These are phyloP conservation scores for Domatiomyces globalis DNA, from an alignment of 2,329 filamentous ascomycete species.

Conservation along the genomic window DNA sequence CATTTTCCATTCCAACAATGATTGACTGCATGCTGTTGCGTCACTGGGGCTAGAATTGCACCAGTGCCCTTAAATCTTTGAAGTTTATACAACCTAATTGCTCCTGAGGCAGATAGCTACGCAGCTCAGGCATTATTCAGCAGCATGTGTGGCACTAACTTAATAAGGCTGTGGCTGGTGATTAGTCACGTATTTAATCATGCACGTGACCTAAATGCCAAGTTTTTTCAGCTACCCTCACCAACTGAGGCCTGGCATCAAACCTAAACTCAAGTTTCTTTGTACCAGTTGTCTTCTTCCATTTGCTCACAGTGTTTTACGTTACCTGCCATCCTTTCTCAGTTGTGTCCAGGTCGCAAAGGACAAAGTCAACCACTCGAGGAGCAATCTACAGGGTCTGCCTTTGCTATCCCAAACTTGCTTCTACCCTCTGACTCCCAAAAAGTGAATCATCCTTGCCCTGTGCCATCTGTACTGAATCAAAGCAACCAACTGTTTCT, in stretches of 20 bases:
- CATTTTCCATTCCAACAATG: too few species aligned
- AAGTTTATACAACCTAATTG: too few species aligned
- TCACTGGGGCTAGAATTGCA: too few species aligned
- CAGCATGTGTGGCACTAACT: too few species aligned
- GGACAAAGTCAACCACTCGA: neutral
- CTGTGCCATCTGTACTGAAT: neutral
- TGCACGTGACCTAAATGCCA: neutral
- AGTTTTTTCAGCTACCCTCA: neutral
- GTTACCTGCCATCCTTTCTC: neutral
- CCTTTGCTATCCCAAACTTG: conserved; percentile 40
- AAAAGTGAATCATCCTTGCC: conserved; percentile 33
- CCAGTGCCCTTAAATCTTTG: too few species aligned
- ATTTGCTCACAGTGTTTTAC: neutral
- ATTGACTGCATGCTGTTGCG: too few species aligned
- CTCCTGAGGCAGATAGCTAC: too few species aligned
- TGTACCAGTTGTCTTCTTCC: neutral
- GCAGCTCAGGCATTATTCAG: too few species aligned
- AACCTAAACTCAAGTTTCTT: neutral
- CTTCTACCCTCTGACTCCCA: conserved; percentile 51
- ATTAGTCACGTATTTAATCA: neutral
- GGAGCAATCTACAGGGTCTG: conserved; percentile 7
- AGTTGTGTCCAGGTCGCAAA: neutral
- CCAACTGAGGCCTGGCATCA: neutral
- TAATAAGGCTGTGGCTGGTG: too few species aligned
- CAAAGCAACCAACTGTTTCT: conserved; percentile 1